These are phyloP conservation scores for Curvularia spicifera DNA, from an alignment of 2,329 filamentous ascomycete species.

Conservation along the genomic window DNA sequence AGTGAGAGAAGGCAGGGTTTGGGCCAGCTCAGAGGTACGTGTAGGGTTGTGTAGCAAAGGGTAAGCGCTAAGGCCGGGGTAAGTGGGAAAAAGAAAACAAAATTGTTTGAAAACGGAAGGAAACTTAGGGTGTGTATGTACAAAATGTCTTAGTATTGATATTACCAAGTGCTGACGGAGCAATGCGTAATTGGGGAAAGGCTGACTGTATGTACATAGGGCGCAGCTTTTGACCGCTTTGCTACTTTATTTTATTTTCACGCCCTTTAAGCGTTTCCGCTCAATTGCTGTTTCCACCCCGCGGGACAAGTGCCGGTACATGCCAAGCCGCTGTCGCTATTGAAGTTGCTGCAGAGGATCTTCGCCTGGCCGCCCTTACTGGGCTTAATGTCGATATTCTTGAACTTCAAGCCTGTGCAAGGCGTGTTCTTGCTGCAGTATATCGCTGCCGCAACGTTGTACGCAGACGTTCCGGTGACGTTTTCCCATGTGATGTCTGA, in stretches of 20 bases:
- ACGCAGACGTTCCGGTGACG: conserved; percentile 53
- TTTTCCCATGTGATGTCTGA: conserved; percentile 59
- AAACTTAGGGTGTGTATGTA: no score
- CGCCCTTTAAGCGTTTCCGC: conserved; percentile 25
- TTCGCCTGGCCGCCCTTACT: conserved; percentile 32
- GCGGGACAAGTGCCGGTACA: conserved; percentile 37
- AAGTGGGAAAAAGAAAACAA: no score
- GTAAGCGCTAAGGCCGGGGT: not conserved
- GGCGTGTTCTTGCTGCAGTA: conserved; percentile 49
- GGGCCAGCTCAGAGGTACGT: not conserved
- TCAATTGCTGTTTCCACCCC: conserved; percentile 35
- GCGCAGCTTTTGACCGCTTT: no score
- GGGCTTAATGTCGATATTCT: conserved; percentile 55
- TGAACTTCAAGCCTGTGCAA: conserved; percentile 56
- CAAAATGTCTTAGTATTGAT: not conserved
- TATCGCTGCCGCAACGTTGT: conserved; percentile 56
- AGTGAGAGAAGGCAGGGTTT: not conserved
- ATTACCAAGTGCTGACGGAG: not conserved
- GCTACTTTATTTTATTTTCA: not conserved
- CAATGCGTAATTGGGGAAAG: not conserved
- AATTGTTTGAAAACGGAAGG: no score
- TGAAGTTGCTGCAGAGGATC: conserved; percentile 36
- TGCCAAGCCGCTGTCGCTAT: conserved; percentile 32
- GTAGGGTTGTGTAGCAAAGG: not conserved
- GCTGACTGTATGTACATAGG: not conserved